Conservation (phyloP, 1,139 yeast species). For the Kluyveromyces marxianus region DNA sequence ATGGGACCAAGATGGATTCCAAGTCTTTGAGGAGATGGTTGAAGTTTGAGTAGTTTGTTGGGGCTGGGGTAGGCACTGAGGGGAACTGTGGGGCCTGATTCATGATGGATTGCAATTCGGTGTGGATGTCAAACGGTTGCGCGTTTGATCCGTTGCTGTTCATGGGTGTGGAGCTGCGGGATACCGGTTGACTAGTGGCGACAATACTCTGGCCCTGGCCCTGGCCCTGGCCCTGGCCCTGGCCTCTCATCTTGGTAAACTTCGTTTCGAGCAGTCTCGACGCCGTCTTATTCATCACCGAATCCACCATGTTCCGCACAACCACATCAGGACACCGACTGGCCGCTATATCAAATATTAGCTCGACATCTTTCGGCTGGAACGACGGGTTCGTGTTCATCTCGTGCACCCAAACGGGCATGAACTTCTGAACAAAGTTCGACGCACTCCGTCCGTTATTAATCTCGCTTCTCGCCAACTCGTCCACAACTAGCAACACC, state of each 20-base stretch:
- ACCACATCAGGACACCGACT: constrained; percentile 11
- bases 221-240: too few relatives aligned
- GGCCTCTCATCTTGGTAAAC: not conserved
- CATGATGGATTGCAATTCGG: constrained; percentile 12
- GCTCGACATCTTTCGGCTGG: constrained; percentile 7
- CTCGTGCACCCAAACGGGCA: constrained; percentile 13
- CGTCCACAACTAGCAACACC: constrained; percentile 17
- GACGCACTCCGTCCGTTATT: constrained; percentile 14
- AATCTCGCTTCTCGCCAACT: constrained; percentile 15
- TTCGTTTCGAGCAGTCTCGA: not conserved
- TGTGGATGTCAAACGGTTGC: constrained; percentile 11
- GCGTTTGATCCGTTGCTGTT: not conserved
- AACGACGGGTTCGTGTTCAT: constrained; percentile 9
- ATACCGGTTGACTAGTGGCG: too few relatives aligned
- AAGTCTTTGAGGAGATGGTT: constrained; percentile 34
- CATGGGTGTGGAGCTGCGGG: not conserved
- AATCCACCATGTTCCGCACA: constrained; percentile 7
- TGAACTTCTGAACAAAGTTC: constrained; percentile 14
- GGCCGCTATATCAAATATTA: constrained; percentile 17
- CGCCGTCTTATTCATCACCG: not conserved
- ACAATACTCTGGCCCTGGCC: too few relatives aligned
- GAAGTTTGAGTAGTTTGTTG: constrained; percentile 21
- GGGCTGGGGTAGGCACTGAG: constrained; percentile 4
- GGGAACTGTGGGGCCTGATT: constrained; percentile 8
- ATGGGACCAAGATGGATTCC: constrained; percentile 36